Evolutionary conservation across 768 basidiomycete genomes (phyloP), one percentile per base, ranked within the genome.

Genomic region (Rubroboletus satanas): DNA sequence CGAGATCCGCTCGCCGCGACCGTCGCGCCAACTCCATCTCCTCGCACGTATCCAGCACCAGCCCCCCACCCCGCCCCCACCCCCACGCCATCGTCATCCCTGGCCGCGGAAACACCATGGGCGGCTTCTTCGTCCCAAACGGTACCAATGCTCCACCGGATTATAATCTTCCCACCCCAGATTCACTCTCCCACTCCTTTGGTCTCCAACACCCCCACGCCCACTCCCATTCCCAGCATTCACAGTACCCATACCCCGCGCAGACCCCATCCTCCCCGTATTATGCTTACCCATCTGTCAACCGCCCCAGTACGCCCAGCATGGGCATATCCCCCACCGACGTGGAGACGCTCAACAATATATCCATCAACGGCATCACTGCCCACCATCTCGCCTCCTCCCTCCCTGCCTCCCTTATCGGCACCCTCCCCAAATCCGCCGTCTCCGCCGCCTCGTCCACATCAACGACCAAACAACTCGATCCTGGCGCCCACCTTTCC

Each of bases 71-170:
- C 45, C 68, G 69, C 4, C 67, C 69, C 12, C 74, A 81, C 21
- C 84, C 85, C 0, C 83, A 85, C 59, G 85, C 85, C 10, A 89
- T 90, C 66, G 74, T 88, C 47, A 90, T 90, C 61, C 88, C 85
- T 7, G 71, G 77, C 18, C 68, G 74, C 21, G 65, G 62, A 45
- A 60, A 62, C 62, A 5, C 65, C 45, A 70, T 71, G 66, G 63
- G 66, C 1, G 63, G 63, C 53, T 72, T 71, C 57, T 72, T 71
- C 23, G 68, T 71, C 41, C 64, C 67, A 21, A 65, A 58, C 26
- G 59, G 62, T 1, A 44, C 60, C 14, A 71, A 56, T 9, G 55
- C 54, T 0, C 61, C 59, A 47, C 66, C 70, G 7, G 75, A 77
- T 43, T 79, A 76, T 62, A 77, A 73, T 0, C 74, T 77, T 39